A percentile compares a stretch with the other conserved stretches of the same genome.
Conservation (phyloP, 352 stramenopile genomes). For the Phytophthora megakarya region DNA sequence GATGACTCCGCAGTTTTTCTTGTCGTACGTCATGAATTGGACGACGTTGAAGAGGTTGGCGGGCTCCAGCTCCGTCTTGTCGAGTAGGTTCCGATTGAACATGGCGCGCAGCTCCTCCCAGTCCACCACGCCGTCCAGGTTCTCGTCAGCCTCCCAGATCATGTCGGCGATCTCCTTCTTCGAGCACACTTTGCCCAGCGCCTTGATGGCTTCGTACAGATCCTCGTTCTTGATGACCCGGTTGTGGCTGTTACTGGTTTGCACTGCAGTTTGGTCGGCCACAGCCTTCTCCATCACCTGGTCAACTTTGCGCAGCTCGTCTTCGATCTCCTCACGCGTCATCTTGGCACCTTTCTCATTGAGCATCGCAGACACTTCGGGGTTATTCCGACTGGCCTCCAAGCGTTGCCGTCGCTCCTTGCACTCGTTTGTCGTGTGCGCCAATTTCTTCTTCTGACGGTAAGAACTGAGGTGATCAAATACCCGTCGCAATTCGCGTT, state of each 20-base stretch:
- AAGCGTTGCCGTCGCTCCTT: conserved; percentile 68
- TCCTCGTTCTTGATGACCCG: conserved; percentile 92
- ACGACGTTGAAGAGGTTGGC: conserved; percentile 97
- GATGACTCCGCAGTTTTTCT: conserved; percentile 94
- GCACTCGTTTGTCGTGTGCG: conserved; percentile 41
- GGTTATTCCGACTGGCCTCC: conserved; percentile 65
- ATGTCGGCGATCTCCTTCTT: conserved; percentile 98
- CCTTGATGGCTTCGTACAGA: conserved; percentile 93
- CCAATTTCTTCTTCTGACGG: conserved; percentile 83
- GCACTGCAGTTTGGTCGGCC: conserved; percentile 54
- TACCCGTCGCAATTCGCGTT: conserved; percentile 94
- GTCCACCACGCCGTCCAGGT: conserved; percentile 94
- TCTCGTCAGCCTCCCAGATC: conserved; percentile 99
- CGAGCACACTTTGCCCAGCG: conserved; percentile 89
- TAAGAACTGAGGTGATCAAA: conserved; percentile 95
- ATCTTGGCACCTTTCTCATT: conserved; percentile 85
- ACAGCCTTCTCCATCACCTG: conserved; percentile 54
- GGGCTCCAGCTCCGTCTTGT: conserved; percentile 95
- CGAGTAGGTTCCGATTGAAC: conserved; percentile 96
- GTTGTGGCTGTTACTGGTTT: conserved; percentile 45
- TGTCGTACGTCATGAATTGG: conserved; percentile 98
- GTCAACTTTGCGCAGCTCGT: conserved; percentile 75
- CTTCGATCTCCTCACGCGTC: conserved; percentile 76
- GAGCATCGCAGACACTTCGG: conserved; percentile 71
- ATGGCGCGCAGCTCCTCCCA: conserved; percentile 96